Conservation (phyloP, 768 basidiomycete genomes). For the Mycena rosella region DNA sequence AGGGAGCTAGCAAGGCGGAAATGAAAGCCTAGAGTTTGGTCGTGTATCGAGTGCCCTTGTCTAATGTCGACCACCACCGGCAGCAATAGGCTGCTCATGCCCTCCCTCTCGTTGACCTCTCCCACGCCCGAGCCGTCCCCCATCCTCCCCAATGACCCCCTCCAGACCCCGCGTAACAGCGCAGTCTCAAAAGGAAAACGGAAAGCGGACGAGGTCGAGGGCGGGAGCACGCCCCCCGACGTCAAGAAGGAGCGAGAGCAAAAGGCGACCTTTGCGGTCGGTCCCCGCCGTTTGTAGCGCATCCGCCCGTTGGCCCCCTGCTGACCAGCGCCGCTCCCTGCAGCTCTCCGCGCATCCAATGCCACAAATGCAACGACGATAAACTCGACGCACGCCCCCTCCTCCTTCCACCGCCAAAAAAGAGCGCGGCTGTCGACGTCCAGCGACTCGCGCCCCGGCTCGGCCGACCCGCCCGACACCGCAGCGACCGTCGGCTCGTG, state of each 20-base stretch:
- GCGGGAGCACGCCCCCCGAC: constrained; percentile 34
- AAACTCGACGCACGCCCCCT: constrained; percentile 33
- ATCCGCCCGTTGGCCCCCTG: background rate
- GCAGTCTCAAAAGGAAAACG: constrained; percentile 32
- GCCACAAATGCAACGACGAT: constrained; percentile 33
- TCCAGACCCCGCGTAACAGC: constrained; percentile 15
- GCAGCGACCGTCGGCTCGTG: constrained; percentile 34
- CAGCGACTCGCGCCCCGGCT: constrained; percentile 29
- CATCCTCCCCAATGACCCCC: constrained; percentile 6
- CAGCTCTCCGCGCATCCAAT: constrained; percentile 33
- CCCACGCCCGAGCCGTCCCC: constrained; percentile 32
- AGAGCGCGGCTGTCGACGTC: constrained; percentile 35
- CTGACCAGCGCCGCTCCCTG: background rate
- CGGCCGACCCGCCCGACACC: constrained; percentile 22
- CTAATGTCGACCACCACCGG: constrained; percentile 5
- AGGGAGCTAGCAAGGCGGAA: no score
- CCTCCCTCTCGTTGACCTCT: constrained; percentile 26
- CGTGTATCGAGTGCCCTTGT: background rate
- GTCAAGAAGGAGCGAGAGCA: constrained; percentile 19
- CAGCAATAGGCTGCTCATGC: constrained; percentile 20
- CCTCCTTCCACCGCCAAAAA: constrained; percentile 38
- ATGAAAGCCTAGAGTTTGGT: background rate
- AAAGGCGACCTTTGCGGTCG: constrained; percentile 33
- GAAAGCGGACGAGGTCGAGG: constrained; percentile 36
- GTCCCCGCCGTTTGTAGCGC: constrained; percentile 30